Percentiles rank a stretch among this genome's conserved stretches.
Evolutionary conservation across 176 grass and related monocot genomes (phyloP).

Genomic region (Zea luxurians): DNA sequence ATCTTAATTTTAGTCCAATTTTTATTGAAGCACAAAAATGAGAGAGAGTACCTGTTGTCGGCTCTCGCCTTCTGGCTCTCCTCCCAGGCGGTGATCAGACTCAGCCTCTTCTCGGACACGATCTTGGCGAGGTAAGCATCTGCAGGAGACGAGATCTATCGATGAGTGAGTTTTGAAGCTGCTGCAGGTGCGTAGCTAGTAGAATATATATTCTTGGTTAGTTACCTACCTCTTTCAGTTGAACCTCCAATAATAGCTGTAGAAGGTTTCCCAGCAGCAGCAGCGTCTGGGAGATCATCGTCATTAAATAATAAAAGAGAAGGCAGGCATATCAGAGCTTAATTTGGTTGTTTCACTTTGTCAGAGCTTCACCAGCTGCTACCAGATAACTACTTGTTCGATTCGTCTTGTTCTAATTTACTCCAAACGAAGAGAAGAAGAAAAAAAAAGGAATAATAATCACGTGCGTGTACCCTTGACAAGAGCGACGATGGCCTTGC

Average conservation of each 20-base stretch:
- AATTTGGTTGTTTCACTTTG: not conserved
- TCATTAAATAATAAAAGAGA: not conserved
- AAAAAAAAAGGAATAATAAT: not conserved
- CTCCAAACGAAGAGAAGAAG: not conserved
- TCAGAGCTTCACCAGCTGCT: not conserved
- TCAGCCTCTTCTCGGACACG: slow-evolving; percentile 53
- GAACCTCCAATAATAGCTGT: slow-evolving; percentile 29
- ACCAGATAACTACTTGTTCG: too few relatives aligned
- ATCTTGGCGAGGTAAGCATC: slow-evolving; percentile 59
- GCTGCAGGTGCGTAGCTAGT: too few relatives aligned
- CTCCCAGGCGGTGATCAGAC: slow-evolving; percentile 68
- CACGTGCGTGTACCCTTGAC: slow-evolving; percentile 38
- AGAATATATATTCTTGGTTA: not conserved
- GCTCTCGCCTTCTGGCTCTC: slow-evolving; percentile 68
- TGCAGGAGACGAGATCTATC: not conserved
- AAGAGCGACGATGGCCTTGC: slow-evolving; percentile 42
- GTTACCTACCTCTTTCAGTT: slow-evolving; percentile 59
- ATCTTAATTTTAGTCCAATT: not conserved
- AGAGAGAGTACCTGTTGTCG: slow-evolving; percentile 50
- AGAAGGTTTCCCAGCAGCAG: slow-evolving; percentile 22
- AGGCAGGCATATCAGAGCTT: not conserved
- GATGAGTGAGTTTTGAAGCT: not conserved
- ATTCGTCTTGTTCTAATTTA: not conserved
- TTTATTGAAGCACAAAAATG: not conserved
- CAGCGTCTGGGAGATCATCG: slow-evolving; percentile 20